A percentile compares a stretch with the other conserved stretches of the same genome.
phyloP scores from a whole-genome alignment of 139 green algal species.

The Gonium pectorale region DNA sequence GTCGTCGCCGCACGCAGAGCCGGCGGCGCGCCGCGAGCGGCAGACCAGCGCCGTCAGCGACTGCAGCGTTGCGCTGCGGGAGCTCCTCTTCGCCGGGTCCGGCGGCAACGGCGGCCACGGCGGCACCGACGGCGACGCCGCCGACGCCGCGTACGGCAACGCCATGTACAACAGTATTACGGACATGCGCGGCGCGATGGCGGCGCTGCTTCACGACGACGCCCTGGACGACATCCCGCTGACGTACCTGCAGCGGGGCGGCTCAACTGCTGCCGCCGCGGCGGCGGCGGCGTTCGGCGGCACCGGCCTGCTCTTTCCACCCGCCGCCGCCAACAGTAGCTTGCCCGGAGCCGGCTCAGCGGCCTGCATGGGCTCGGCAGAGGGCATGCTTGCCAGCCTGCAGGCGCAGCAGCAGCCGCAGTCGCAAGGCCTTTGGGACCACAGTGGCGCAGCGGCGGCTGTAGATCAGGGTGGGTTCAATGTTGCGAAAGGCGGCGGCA shows the following conservation, averaged over 20 bases:
- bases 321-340: not conserved
- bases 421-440: too few species aligned
- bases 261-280: not conserved
- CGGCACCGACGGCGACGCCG: not conserved
- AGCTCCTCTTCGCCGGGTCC: not conserved
- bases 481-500: too few species aligned
- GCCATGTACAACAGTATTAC: not conserved
- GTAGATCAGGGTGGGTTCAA: too few species aligned
- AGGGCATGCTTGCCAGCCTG: too few species aligned
- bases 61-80: conserved; percentile 18
- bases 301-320: not conserved
- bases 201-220: conserved; percentile 13
- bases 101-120: not conserved
- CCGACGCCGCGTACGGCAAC: not conserved
- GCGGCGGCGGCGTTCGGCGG: not conserved
- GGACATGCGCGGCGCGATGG: conserved; percentile 23
- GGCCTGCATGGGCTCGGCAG: not conserved
- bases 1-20: not conserved
- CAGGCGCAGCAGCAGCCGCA: too few species aligned
- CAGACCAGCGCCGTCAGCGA: conserved; percentile 17
- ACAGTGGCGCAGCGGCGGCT: too few species aligned
- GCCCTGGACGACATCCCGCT: not conserved
- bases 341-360: not conserved
- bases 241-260: not conserved
- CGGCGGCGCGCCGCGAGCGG: not conserved